Evolutionary conservation across 208 protist genomes (phyloP), one percentile per base, ranked within the genome.

Genomic region (Phytomonas sp.): DNA sequence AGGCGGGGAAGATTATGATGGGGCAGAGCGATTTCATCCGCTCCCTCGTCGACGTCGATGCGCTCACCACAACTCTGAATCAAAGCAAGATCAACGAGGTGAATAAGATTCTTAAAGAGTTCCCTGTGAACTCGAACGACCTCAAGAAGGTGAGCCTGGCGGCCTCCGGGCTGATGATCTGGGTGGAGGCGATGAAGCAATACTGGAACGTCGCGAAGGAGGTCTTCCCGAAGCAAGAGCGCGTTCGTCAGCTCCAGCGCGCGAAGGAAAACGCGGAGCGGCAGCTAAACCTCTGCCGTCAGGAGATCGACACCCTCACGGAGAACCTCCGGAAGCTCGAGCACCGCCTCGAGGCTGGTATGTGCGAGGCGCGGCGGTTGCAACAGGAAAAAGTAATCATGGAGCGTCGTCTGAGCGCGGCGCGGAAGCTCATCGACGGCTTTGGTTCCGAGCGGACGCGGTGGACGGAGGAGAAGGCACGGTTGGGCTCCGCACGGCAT

Each of bases 131-230:
- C 65, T 93, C 91, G 32, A 94, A 90, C 67, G 88, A 92, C 53
- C 81, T 96, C 37, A 94, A 94, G 78, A 93, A 93, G 78, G 85
- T 93, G 9, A 96, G 91, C 76, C 78, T 93, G 66, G 96, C 98
- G 28, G 97, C 91, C 60, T 92, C 90, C 8, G 95, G 90, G 7
- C 78, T 99, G 36, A 96, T 99, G 82, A 92, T 92, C 53, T 99
- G 98, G 98, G 96, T 99, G 26, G 82, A 95, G 74, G 97, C 98
- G 60, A 98, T 99, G 84, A 91, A 98, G 65, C 86, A 96, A 68
- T 99, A 99, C 87, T 98, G 98, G 85, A 89, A 93, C 67, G 96
- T 98, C 11, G 91, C 93, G 29, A 99, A 98, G 81, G 96, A 95
- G 68, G 98, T 99, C 30, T 87, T 97, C 28, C 98, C 98, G 30